Base-by-base conservation (phyloP, 148 eudicot genomes). In the Limonium bicolor region DNA sequence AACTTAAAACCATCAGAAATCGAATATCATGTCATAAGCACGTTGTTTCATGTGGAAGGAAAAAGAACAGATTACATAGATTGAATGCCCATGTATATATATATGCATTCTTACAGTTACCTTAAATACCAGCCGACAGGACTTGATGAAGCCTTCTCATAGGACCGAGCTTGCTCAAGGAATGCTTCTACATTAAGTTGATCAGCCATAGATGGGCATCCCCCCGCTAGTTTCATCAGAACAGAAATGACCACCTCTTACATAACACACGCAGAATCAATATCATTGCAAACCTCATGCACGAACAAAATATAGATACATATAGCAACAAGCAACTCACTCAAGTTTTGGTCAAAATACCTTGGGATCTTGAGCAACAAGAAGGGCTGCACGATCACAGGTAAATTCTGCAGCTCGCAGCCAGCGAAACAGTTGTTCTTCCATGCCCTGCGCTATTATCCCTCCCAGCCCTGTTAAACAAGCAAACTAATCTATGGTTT, bases 201-300 rank as follows among this genome's bases (percentile, higher is more conserved):
- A 61, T 90, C 95, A 20, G 95, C 92, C 70, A 90, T 51, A 32
- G 97, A 90, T 19, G 95, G 93, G 67, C 93, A 80, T 31, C 97
- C 97, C 25, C 97, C 97, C 18, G 97, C 94, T 62, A 90, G 59
- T 75, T 90, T 90, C 97, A 90, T 90, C 62, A 84, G 86, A 47
- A 84, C 95, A 2, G 95, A 90, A 28, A 90, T 36, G 76, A 90
- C 95, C 46, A 84, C 82, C 97, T 90, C 97, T 90, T 84, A 94
- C 70, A 58, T 64, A 73, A 56, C 36, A n/a, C n/a, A 58, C 64
- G 42, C 61, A 55, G 47, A 37, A 31, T 17, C 42, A 59, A 38
- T n/a, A n/a, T n/a, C n/a, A n/a, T n/a, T n/a, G n/a, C n/a, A n/a
- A n/a, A n/a, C n/a, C n/a, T n/a, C n/a, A n/a, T n/a, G n/a, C n/a